Evolutionary conservation across 305 asterid species (phyloP), one percentile per base, ranked within the genome.

Genomic region (Euphrasia arctica): DNA sequence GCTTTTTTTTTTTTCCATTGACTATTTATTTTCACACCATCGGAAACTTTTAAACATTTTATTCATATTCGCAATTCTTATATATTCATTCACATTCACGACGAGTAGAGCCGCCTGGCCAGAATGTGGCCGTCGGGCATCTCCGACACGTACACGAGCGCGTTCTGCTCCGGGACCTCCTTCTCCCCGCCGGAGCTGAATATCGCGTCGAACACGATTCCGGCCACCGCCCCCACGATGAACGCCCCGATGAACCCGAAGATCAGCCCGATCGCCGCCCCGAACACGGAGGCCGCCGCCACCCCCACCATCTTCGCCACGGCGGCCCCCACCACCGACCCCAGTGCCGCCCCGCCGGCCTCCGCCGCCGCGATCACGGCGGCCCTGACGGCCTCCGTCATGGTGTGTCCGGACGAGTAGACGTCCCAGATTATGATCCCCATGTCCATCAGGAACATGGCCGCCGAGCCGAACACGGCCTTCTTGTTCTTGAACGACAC

Each of bases 361-460:
- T 51, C 56, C 0, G 56, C 56, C 11, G 56, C 56, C 2, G 28
- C 9, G 11, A 51, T 22, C 10, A 51, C 11, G 2, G 56, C 56
- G 4, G 27, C 29, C 12, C 29, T 8, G 3, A 22, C 28, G 25
- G 56, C 56, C 3, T 15, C 28, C 28, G 56, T 51, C 29, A 51
- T 15, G 0, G 56, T 15, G 56, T 5, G 12, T 4, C 28, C 56
- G 0, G 56, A 51, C 56, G 29, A 51, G 25, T 51, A 51, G 11
- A 51, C 55, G 56, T 51, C 56, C 56, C 56, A 51, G 31, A 51
- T 15, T 15, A 51, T 51, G 10, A 14, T 6, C 56, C 56, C 56
- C 29, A 51, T 51, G 9, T 51, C 56, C 56, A 51, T 51, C 31
- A 51, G 56, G 56, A 14, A 22, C 56, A 51, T 51, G 29, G 29